Base-by-base conservation (phyloP, 2,329 filamentous ascomycete genomes). In the Cladophialophora bantiana region DNA sequence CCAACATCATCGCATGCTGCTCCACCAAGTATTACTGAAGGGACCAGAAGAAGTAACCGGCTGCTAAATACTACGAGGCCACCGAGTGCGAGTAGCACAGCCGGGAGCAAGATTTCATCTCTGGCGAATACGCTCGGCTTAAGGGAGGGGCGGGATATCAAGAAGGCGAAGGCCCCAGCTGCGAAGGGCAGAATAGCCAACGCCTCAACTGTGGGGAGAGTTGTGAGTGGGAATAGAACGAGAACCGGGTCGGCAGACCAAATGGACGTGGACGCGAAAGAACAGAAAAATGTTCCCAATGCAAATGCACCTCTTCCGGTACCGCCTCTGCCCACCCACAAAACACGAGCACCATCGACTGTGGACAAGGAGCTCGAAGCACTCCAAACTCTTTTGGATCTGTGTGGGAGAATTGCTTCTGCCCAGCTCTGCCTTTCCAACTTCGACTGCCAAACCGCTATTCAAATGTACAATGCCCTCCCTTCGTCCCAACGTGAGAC, bases 151-250 rank as follows among this genome's bases (percentile, higher is more conserved):
- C 83, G 93, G 74, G 93, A 96, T 74, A 78, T 96, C 74, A 94
- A 93, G 77, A 96, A 93, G 82, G 90, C 90, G 70, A 92, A 90
- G 74, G 90, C 92, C 70, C 91, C 89, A 75, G 90, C 79, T 78
- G 89, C 79, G 74, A 94, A 83, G 84, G 90, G 79, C 79, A 90
- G 79, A 82, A 86, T 75, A 78, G 82, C 90, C 13, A 88, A 88
- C 67, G 82, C 86, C 15, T 88, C 91, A 3, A 92, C 86, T 62
- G 91, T 96, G 45, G 92, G 93, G 18, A 88, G 94, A 73, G 92
- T 94, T 63, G 92, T 97, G 53, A 97, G 93, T 77, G 94, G 93
- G 26, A 97, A 95, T 76, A 87, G 94, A 65, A 97, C 95, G 77
- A 89, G 89, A 2, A 86, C 90, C n/a, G 70, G 71, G 53, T 69